Percentiles rank a stretch among this genome's conserved stretches.
These are phyloP conservation scores for Geopyxis carbonaria DNA, from an alignment of 495 filamentous ascomycete genomes.

Conservation along the genomic window DNA sequence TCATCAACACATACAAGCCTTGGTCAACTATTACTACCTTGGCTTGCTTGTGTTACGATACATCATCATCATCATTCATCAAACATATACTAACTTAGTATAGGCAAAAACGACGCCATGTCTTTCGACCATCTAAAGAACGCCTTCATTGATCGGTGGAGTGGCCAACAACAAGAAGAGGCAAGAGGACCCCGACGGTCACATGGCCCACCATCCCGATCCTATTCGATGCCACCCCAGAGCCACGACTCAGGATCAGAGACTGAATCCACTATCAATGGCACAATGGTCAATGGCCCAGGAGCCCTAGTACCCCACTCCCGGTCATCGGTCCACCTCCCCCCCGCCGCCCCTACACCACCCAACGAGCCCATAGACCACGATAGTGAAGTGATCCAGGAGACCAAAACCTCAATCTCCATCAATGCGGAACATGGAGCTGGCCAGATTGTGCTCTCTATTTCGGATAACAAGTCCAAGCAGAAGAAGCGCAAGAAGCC, in stretches of 20 bases:
- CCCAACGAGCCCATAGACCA: slow-evolving; percentile 21
- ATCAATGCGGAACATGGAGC: slow-evolving; percentile 21
- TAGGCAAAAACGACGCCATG: slow-evolving; percentile 25
- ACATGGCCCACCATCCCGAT: slow-evolving; percentile 15
- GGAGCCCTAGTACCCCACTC: slow-evolving; percentile 1
- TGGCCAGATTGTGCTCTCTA: slow-evolving; percentile 19
- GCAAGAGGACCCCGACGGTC: slow-evolving; percentile 5
- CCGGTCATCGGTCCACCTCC: slow-evolving; percentile 7
- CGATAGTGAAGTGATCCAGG: slow-evolving; percentile 20
- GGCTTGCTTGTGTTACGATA: no score
- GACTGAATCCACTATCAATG: slow-evolving; percentile 5
- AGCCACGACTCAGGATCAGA: slow-evolving; percentile 18
- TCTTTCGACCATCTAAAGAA: slow-evolving; percentile 23
- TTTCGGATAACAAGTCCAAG: slow-evolving; percentile 21
- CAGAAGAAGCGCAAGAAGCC: slow-evolving; percentile 18
- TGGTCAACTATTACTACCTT: no score
- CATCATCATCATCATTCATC: no score
- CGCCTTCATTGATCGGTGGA: slow-evolving; percentile 22
- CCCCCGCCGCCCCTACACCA: slow-evolving; percentile 22
- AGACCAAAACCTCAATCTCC: slow-evolving; percentile 23
- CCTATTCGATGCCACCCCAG: slow-evolving; percentile 22
- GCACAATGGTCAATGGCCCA: no score
- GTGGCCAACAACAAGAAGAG: slow-evolving; percentile 1
- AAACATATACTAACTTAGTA: neutral
- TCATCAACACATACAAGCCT: neutral